A percentile compares a stretch with the other conserved stretches of the same genome.
phyloP scores from a whole-genome alignment of 2,329 filamentous ascomycete genomes.

The Ascosphaera acerosa region DNA sequence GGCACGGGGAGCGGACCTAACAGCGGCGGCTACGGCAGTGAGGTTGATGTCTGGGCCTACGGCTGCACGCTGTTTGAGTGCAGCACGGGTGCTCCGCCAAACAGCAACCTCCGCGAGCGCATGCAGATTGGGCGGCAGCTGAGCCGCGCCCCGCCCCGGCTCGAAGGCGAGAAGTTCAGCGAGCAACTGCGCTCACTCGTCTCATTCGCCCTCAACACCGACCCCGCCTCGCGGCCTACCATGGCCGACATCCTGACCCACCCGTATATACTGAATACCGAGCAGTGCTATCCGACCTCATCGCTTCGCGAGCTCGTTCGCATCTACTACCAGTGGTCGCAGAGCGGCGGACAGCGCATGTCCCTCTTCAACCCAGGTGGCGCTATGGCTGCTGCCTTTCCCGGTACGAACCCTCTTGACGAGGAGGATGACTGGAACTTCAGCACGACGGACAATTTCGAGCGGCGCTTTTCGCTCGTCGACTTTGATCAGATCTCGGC shows the following conservation, averaged over 20 bases:
- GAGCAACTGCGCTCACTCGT: constrained; percentile 22
- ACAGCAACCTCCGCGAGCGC: constrained; percentile 21
- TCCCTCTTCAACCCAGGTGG: constrained; percentile 36
- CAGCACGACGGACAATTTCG: constrained; percentile 36
- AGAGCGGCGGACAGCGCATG: constrained; percentile 22
- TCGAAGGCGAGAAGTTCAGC: constrained; percentile 19
- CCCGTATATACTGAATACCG: constrained; percentile 19
- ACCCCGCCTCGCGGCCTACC: constrained; percentile 20
- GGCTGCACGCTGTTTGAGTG: constrained; percentile 25
- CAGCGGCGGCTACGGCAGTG: constrained; percentile 9
- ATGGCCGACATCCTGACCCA: constrained; percentile 24
- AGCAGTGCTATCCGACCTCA: constrained; percentile 19
- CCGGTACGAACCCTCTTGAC: constrained; percentile 9
- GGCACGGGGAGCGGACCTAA: too few relatives aligned
- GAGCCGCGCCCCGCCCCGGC: constrained; percentile 17
- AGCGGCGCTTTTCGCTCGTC: constrained; percentile 25
- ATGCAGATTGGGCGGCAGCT: constrained; percentile 23
- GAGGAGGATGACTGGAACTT: constrained; percentile 34
- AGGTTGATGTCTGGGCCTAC: constrained; percentile 27
- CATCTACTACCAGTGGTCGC: constrained; percentile 24
- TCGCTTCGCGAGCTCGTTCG: constrained; percentile 21
- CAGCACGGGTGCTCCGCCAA: constrained; percentile 24
- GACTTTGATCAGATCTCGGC: constrained; percentile 22
- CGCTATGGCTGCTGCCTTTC: constrained; percentile 29
- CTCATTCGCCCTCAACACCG: constrained; percentile 18